Evolutionary conservation across 1,284 basidiomycete genomes (phyloP).

Genomic region (Trametes hirsuta): DNA sequence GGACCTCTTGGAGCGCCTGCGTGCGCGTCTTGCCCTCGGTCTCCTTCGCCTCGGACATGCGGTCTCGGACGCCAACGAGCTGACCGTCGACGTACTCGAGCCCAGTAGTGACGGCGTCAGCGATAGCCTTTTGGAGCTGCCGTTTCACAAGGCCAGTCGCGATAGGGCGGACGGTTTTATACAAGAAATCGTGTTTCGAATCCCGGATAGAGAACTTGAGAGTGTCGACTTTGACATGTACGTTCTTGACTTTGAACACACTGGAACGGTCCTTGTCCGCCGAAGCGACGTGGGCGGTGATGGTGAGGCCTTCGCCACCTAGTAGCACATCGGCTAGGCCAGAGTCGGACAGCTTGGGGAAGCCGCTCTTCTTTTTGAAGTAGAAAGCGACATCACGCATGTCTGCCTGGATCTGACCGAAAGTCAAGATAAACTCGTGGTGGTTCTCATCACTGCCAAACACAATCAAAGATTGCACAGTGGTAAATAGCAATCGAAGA

Average conservation of each 20-base stretch:
- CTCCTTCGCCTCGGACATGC: slow-evolving; percentile 71
- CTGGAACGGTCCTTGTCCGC: slow-evolving; percentile 66
- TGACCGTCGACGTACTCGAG: slow-evolving; percentile 89
- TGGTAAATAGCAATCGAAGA: slow-evolving; percentile 27
- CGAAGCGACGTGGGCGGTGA: slow-evolving; percentile 66
- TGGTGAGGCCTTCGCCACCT: slow-evolving; percentile 77
- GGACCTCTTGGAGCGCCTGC: slow-evolving; percentile 71
- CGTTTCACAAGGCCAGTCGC: slow-evolving; percentile 87
- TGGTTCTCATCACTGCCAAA: slow-evolving; percentile 51
- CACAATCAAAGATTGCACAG: slow-evolving; percentile 11
- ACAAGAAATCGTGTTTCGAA: slow-evolving; percentile 89
- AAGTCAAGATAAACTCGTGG: slow-evolving; percentile 73
- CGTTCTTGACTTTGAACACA: slow-evolving; percentile 80
- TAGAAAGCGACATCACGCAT: slow-evolving; percentile 92
- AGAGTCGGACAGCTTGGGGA: slow-evolving; percentile 85
- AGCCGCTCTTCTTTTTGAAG: slow-evolving; percentile 77
- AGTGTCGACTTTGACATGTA: slow-evolving; percentile 81
- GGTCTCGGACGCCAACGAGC: slow-evolving; percentile 78
- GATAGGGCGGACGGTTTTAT: slow-evolving; percentile 81
- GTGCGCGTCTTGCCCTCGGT: slow-evolving; percentile 53
- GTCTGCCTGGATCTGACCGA: slow-evolving; percentile 92
- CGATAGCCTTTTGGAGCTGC: slow-evolving; percentile 86
- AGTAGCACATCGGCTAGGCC: slow-evolving; percentile 91
- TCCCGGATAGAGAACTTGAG: slow-evolving; percentile 93
- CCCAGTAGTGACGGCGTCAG: slow-evolving; percentile 76